Evolutionary conservation across 164 flowering plant species (phyloP), one percentile per base, ranked within the genome.

Genomic region (Buxus sempervirens): DNA sequence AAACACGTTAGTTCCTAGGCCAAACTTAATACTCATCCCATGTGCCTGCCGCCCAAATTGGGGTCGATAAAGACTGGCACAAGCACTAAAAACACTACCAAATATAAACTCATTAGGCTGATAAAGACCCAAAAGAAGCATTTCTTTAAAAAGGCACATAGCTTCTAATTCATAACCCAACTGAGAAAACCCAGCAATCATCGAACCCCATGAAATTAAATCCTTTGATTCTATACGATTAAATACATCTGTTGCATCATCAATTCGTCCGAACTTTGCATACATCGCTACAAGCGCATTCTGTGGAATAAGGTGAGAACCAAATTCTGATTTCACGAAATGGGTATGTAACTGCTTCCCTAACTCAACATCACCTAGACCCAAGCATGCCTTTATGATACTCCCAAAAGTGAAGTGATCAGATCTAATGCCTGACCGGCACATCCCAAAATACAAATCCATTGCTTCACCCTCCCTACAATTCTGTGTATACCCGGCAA

Each of bases 241-340:
- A 70, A 85, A 89, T 21, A 86, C 81, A 54, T 64, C 48, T 18
- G 56, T 54, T n/a, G 95, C 91, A 73, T 76, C 78, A 25, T 54
- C 63, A 66, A 89, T 70, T 60, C 60, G 66, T 70, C 72, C 76
- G 61, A 76, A 77, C 74, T 83, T 89, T 0, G 81, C 76, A 65
- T 89, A 87, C 91, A 89, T 84, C 9, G 89, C 67, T 73, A 87
- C 79, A 54, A 89, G 85, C 36, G 95, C 89, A 72, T 87, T 84
- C 63, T 86, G 89, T 21, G 82, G 79, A 63, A 86, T 74, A 42
- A 63, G 74, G 45, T 82, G 76, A 20, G 68, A 69, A 25, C 89
- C 86, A 60, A 32, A 42, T 69, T 76, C 79, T 19, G 83, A 83
- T 72, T 84, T 87, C 15, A 83, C 15, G 32, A 83, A 79, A 66